Conservation (phyloP, 2,329 filamentous ascomycete species). For the Cercospora janseana region DNA sequence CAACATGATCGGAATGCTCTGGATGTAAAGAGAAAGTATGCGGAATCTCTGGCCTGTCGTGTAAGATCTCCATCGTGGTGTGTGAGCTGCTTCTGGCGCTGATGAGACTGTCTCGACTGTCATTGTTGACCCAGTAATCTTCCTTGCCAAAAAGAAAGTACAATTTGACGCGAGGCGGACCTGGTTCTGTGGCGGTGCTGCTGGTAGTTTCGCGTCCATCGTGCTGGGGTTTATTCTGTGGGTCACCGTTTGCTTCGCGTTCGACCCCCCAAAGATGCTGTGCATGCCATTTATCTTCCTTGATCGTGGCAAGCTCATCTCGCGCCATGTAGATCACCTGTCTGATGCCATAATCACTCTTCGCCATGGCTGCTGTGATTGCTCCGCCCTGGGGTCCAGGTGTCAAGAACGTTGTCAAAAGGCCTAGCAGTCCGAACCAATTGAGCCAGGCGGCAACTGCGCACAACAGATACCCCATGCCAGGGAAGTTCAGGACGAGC, state of each 20-base stretch:
- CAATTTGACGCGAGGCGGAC: slow-evolving; percentile 45
- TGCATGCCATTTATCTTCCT: slow-evolving; percentile 58
- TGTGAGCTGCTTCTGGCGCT: slow-evolving; percentile 38
- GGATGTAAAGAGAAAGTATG: slow-evolving; percentile 59
- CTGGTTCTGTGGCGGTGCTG: neutral
- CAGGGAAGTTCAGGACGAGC: neutral
- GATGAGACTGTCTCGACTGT: slow-evolving; percentile 57
- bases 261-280: slow-evolving; percentile 58
- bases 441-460: slow-evolving; percentile 46
- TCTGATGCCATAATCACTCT: slow-evolving; percentile 49
- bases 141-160: slow-evolving; percentile 59
- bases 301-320: slow-evolving; percentile 59
- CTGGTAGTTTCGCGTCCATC: slow-evolving; percentile 6
- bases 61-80: slow-evolving; percentile 52
- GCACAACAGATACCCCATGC: slow-evolving; percentile 37
- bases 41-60: slow-evolving; percentile 52
- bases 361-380: slow-evolving; percentile 53
- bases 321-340: slow-evolving; percentile 60
- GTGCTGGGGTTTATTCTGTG: neutral
- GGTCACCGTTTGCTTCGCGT: neutral
- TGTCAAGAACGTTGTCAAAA: slow-evolving; percentile 2
- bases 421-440: slow-evolving; percentile 39
- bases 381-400: slow-evolving; percentile 40
- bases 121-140: slow-evolving; percentile 62
- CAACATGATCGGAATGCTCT: slow-evolving; percentile 35